phyloP scores from a whole-genome alignment of 1,284 basidiomycete species.

The Ganoderma leucocontextum region DNA sequence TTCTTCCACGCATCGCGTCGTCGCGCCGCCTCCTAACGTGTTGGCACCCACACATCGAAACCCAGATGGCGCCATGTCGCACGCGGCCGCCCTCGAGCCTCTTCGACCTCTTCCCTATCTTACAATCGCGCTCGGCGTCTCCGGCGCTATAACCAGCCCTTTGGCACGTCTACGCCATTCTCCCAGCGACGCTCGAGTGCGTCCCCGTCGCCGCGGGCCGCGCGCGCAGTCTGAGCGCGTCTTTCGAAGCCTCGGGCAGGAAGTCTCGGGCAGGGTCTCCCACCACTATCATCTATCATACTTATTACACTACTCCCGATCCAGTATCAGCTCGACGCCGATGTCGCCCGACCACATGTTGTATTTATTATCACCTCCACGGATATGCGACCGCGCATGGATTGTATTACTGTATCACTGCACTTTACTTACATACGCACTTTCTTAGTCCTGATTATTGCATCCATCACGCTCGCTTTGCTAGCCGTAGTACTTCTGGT shows the following conservation, averaged over 20 bases:
- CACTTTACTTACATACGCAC: not conserved
- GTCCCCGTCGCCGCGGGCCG: slow-evolving; percentile 1
- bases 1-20: slow-evolving; percentile 8
- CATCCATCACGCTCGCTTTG: slow-evolving; percentile 2
- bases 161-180: not conserved
- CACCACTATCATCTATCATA: not conserved
- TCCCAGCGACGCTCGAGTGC: not conserved
- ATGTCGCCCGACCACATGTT: not conserved
- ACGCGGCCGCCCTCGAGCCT: not conserved
- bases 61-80: not conserved
- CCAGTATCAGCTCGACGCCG: not conserved
- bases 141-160: not conserved
- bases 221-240: not conserved
- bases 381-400: not conserved
- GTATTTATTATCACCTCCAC: slow-evolving; percentile 4
- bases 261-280: slow-evolving; percentile 1
- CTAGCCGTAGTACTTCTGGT: slow-evolving; percentile 4
- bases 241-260: slow-evolving; percentile 4
- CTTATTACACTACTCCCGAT: slow-evolving; percentile 2
- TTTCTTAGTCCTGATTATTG: not conserved
- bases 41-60: not conserved
- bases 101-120: not conserved
- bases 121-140: not conserved
- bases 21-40: not conserved
- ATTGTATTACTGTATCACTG: not conserved